These are phyloP conservation scores for Andrographis paniculata DNA, from an alignment of 305 asterid genomes.

Conservation along the genomic window DNA sequence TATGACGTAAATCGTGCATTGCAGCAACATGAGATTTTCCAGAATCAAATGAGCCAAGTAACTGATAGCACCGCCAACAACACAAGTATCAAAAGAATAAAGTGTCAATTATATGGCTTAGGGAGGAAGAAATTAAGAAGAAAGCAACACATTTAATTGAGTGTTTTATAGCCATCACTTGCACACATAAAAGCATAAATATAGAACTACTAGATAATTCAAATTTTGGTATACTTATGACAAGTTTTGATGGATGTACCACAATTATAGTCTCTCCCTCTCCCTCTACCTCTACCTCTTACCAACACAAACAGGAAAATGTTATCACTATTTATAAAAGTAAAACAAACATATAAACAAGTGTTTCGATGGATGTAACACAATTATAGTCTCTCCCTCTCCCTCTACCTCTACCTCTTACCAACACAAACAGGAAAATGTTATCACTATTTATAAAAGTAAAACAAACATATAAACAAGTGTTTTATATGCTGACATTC, in stretches of 20 bases:
- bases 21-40: slow-evolving; percentile 80
- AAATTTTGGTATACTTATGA: background rate
- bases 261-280: background rate
- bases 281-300: too few relatives aligned
- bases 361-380: too few relatives aligned
- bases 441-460: too few relatives aligned
- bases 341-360: too few relatives aligned
- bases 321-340: too few relatives aligned
- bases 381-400: too few relatives aligned
- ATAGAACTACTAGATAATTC: slow-evolving; percentile 5
- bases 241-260: background rate
- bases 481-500: too few relatives aligned
- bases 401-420: too few relatives aligned
- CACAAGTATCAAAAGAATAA: slow-evolving; percentile 19
- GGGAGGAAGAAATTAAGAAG: slow-evolving; percentile 14
- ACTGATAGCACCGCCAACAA: slow-evolving; percentile 43
- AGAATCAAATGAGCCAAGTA: slow-evolving; percentile 69
- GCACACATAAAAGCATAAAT: slow-evolving; percentile 13
- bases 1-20: slow-evolving; percentile 73
- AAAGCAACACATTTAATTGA: slow-evolving; percentile 10
- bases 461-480: too few relatives aligned
- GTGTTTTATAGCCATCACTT: slow-evolving; percentile 7
- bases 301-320: too few relatives aligned
- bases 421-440: too few relatives aligned
- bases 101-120: slow-evolving; percentile 5